Evolutionary conservation across 371 early-diverging fungal species (phyloP).

Genomic region (Lichtheimia ramosa): DNA sequence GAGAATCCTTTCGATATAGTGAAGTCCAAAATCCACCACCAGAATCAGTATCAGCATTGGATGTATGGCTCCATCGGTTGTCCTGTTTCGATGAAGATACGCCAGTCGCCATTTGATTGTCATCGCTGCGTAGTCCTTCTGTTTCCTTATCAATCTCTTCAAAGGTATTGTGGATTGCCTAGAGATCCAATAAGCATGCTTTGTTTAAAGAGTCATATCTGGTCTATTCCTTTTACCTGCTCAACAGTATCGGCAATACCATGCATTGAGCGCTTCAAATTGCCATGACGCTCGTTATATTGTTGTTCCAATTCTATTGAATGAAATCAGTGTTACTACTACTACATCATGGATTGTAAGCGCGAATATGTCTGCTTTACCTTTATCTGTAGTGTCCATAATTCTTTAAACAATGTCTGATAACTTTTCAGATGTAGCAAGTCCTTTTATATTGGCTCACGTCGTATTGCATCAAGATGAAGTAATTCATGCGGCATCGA

Average conservation of each 20-base stretch:
- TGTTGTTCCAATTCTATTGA: constrained; percentile 7
- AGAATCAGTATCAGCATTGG: background rate
- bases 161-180: constrained; percentile 9
- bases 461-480: background rate
- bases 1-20: background rate
- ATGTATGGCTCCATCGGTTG: background rate
- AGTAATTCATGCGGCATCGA: background rate
- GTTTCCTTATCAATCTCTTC: background rate
- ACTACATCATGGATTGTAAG: background rate
- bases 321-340: background rate
- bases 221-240: background rate
- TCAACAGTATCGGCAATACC: constrained; percentile 2
- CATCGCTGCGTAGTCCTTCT: background rate
- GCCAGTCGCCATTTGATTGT: background rate
- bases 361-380: background rate
- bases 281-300: constrained; percentile 5
- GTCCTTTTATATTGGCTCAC: background rate
- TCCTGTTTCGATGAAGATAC: background rate
- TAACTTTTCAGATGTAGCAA: background rate
- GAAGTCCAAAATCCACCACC: background rate
- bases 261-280: constrained; percentile 5
- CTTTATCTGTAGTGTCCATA: constrained; percentile 12
- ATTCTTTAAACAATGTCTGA: background rate
- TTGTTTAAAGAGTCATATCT: background rate
- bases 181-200: background rate